Base-by-base conservation (phyloP, 345 rosid genomes). In the Populus pruinosa region DNA sequence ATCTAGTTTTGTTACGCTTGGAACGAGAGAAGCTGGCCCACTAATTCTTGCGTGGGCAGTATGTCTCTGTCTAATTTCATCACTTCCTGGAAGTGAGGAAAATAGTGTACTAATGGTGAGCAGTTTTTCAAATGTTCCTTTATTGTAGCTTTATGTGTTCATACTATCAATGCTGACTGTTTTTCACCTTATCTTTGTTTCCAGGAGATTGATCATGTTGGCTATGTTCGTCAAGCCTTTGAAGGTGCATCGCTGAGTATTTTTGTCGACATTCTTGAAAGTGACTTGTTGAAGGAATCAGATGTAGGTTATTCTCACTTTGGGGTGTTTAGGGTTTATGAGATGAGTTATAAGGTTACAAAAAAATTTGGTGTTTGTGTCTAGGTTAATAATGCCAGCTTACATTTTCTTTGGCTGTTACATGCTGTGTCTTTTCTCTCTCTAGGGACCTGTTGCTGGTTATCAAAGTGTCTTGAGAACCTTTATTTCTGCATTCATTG, bases 11-110 rank as follows among this genome's bases (percentile, higher is more conserved):
- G 82, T 83, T 86, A 80, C 82, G 47, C 81, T 83, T 53, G 93
- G 89, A 80, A 84, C 83, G 84, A 91, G 84, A 88, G 97, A 93
- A 82, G 86, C 89, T 38, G 96, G 94, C 64, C 92, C 93, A 3
- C 84, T 96, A 41, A 74, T 93, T 80, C 91, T 93, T 74, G 83
- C 97, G 59, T 96, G 99, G 99, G 99, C 98, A 18, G 97, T 91
- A 56, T 96, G 90, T 82, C 87, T 96, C 78, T 91, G 96, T 88
- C 94, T 96, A 76, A 76, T 93, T 71, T 83, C 89, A 38, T 93
- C 98, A 29, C 93, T 96, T 74, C 94, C 92, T 67, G 90, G 85
- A 71, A 86, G 85, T 80, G 98, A 91, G 84, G 92, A 90, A 69
- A 82, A 64, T 85, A 80, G 74, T 80, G 81, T 84, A 73, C 78